Evolutionary conservation across 2,329 filamentous ascomycete species (phyloP).

Genomic region (Colletotrichum acutatum): DNA sequence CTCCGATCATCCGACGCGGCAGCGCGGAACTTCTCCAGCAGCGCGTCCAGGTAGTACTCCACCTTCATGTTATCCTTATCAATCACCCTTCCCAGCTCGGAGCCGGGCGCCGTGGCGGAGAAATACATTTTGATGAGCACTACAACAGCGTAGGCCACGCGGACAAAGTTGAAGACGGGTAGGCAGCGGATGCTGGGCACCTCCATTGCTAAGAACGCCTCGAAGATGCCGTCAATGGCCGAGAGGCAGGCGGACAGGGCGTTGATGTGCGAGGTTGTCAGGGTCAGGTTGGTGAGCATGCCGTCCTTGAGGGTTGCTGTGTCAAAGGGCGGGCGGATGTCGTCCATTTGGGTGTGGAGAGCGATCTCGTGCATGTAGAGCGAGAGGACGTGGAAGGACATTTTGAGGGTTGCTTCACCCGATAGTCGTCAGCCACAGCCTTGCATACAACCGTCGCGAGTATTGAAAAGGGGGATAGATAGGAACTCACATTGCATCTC

Average conservation of each 20-base stretch:
- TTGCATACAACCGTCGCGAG: background rate
- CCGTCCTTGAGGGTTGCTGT: slow-evolving; percentile 56
- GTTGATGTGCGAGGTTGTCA: slow-evolving; percentile 71
- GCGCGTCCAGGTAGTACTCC: slow-evolving; percentile 73
- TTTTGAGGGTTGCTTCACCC: slow-evolving; percentile 65
- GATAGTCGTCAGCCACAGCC: slow-evolving; percentile 30
- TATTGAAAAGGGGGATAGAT: background rate
- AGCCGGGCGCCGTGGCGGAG: slow-evolving; percentile 70
- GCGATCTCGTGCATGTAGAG: slow-evolving; percentile 83
- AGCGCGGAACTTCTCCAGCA: slow-evolving; percentile 74
- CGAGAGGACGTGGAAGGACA: slow-evolving; percentile 73
- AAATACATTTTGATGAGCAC: slow-evolving; percentile 81
- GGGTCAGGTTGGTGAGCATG: slow-evolving; percentile 50
- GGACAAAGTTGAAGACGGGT: slow-evolving; percentile 77
- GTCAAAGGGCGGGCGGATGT: slow-evolving; percentile 60
- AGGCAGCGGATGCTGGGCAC: slow-evolving; percentile 68
- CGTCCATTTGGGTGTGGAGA: slow-evolving; percentile 71
- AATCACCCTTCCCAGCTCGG: slow-evolving; percentile 77
- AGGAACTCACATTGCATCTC: slow-evolving; percentile 65
- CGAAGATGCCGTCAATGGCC: slow-evolving; percentile 74
- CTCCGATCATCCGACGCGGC: slow-evolving; percentile 73
- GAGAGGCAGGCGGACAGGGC: slow-evolving; percentile 74
- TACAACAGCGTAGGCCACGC: slow-evolving; percentile 77
- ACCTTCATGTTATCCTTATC: slow-evolving; percentile 74
- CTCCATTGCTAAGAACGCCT: slow-evolving; percentile 72